phyloP scores from a whole-genome alignment of 768 basidiomycete genomes.

The Psilocybe subaeruginosa region DNA sequence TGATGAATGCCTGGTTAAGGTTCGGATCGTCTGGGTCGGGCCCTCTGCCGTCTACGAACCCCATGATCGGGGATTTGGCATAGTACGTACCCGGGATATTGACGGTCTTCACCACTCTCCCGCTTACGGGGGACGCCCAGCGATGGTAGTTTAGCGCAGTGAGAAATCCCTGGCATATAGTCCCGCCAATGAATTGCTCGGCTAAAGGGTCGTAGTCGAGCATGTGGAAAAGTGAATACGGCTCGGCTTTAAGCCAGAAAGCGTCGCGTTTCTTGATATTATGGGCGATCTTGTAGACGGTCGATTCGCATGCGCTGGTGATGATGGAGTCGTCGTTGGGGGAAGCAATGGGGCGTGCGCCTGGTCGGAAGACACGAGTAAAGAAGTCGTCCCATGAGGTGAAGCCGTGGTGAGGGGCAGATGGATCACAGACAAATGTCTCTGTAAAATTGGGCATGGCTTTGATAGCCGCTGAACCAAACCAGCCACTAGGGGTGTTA shows the following conservation, averaged over 20 bases:
- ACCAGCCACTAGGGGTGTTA: background rate
- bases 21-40: background rate
- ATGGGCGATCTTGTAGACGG: background rate
- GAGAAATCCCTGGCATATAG: conserved; percentile 2
- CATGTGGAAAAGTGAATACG: conserved; percentile 2
- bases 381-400: conserved; percentile 7
- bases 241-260: conserved; percentile 3
- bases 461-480: background rate
- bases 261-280: conserved; percentile 1
- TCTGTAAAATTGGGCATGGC: conserved; percentile 1
- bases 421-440: background rate
- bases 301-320: conserved; percentile 2
- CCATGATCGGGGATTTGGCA: background rate
- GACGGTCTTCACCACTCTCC: background rate
- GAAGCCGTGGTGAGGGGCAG: background rate
- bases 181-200: background rate
- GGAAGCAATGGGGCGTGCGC: background rate
- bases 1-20: background rate
- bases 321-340: background rate
- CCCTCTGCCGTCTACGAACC: background rate
- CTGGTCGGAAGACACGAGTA: background rate
- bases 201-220: background rate
- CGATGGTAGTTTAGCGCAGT: conserved; percentile 1
- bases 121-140: background rate
- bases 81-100: conserved; percentile 6